phyloP scores from a whole-genome alignment of 495 filamentous ascomycete genomes.

The Penicillium cinerascens region DNA sequence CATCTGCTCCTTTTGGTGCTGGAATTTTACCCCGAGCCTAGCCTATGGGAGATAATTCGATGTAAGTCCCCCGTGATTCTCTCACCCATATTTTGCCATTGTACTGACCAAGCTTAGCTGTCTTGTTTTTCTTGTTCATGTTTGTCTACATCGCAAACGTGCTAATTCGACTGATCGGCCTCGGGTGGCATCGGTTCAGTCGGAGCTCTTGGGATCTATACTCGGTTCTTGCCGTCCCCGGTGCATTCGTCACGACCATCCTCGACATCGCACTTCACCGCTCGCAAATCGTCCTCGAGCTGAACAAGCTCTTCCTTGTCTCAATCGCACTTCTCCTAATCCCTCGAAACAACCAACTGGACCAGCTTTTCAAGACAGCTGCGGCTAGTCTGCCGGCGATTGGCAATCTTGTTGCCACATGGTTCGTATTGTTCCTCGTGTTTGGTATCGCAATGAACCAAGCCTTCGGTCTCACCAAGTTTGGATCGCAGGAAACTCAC shows the following conservation, averaged over 20 bases:
- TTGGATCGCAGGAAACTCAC: constrained; percentile 64
- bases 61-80: neutral
- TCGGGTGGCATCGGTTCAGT: constrained; percentile 90
- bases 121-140: constrained; percentile 79
- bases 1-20: constrained; percentile 80
- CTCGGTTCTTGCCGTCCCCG: constrained; percentile 79
- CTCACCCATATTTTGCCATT: neutral
- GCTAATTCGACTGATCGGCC: constrained; percentile 75
- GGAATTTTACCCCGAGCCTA: constrained; percentile 76
- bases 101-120: constrained; percentile 24
- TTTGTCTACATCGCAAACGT: constrained; percentile 84
- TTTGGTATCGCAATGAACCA: constrained; percentile 97
- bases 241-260: constrained; percentile 73
- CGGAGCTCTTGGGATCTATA: constrained; percentile 95
- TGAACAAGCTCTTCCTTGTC: constrained; percentile 93
- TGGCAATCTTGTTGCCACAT: constrained; percentile 89
- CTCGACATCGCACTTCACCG: constrained; percentile 54
- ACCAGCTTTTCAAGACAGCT: constrained; percentile 98
- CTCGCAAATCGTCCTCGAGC: constrained; percentile 61
- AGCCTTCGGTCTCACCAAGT: constrained; percentile 91
- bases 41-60: constrained; percentile 62
- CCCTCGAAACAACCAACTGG: constrained; percentile 92
- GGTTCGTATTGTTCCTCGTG: constrained; percentile 94
- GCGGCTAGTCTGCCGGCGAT: constrained; percentile 92
- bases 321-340: constrained; percentile 89